These are phyloP conservation scores for Candida succiphila DNA, from an alignment of 805 yeast species.

Conservation along the genomic window DNA sequence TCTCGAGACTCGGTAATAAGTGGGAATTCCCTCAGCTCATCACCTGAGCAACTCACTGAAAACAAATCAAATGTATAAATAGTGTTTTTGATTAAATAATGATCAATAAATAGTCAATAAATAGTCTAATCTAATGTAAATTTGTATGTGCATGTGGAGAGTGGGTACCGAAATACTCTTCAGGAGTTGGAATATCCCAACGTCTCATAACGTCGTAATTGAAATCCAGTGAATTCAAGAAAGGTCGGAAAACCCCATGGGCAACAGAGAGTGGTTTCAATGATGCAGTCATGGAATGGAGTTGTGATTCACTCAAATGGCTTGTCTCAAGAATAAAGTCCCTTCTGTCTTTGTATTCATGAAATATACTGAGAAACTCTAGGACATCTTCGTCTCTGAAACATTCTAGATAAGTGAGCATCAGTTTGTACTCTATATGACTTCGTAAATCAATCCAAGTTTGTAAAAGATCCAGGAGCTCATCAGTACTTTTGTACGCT, in stretches of 20 bases:
- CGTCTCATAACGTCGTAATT: constrained; percentile 21
- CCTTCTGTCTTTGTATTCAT: constrained; percentile 10
- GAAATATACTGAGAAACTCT: constrained; percentile 13
- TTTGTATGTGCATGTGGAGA: too few species aligned
- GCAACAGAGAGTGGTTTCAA: constrained; percentile 2
- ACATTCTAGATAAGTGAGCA: constrained; percentile 10
- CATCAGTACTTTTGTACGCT: constrained; percentile 34
- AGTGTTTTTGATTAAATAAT: too few species aligned
- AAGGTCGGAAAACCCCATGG: constrained; percentile 12
- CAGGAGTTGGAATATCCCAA: constrained; percentile 22
- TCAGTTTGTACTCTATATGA: constrained; percentile 10
- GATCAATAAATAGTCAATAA: too few species aligned
- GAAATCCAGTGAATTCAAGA: constrained; percentile 12
- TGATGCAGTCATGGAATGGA: constrained; percentile 8
- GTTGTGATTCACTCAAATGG: constrained; percentile 16
- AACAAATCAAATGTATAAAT: too few species aligned
- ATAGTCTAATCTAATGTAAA: too few species aligned
- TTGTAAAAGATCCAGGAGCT: constrained; percentile 37
- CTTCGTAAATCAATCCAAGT: constrained; percentile 43
- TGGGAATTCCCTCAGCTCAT: too few species aligned
- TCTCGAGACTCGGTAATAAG: too few species aligned
- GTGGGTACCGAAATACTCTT: too few species aligned
- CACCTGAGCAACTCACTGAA: too few species aligned
- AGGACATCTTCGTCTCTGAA: constrained; percentile 10
- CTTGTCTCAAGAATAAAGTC: constrained; percentile 2